These are phyloP conservation scores for Bolboschoenus planiculmis DNA, from an alignment of 176 grass and related monocot species.

Conservation along the genomic window DNA sequence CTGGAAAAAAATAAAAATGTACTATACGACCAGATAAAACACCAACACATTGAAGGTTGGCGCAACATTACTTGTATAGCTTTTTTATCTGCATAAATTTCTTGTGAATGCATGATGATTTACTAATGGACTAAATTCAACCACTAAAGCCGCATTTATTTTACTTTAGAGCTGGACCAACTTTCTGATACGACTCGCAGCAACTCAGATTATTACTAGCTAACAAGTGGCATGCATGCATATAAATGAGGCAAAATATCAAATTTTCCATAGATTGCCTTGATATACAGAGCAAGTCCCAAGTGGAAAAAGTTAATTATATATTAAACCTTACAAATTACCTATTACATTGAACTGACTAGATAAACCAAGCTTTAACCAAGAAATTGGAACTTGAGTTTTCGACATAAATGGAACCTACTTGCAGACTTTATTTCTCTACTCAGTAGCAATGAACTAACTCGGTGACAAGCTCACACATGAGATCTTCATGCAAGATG, in stretches of 20 bases:
- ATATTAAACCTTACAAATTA: neutral
- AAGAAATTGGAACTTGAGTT: neutral
- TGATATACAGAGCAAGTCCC: conserved; percentile 11
- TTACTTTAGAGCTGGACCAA: neutral
- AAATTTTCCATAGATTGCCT: conserved; percentile 5
- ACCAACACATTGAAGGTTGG: neutral
- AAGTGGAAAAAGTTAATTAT: neutral
- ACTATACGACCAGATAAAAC: neutral
- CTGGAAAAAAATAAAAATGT: neutral
- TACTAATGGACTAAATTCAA: neutral
- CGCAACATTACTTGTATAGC: neutral
- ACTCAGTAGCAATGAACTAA: conserved; percentile 16
- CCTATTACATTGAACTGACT: neutral
- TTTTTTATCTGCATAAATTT: neutral
- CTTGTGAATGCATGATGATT: neutral
- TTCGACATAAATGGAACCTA: neutral
- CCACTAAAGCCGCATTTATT: neutral
- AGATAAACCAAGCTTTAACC: neutral
- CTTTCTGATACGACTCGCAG: neutral
- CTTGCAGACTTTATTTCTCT: neutral
- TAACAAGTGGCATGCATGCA: neutral
- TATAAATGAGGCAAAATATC: neutral
- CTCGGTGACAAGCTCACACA: conserved; percentile 54
- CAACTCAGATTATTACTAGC: neutral
- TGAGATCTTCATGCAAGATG: conserved; percentile 45